These are phyloP conservation scores for Plasmodium fragile DNA, from an alignment of 169 alveolate species.

Conservation along the genomic window DNA sequence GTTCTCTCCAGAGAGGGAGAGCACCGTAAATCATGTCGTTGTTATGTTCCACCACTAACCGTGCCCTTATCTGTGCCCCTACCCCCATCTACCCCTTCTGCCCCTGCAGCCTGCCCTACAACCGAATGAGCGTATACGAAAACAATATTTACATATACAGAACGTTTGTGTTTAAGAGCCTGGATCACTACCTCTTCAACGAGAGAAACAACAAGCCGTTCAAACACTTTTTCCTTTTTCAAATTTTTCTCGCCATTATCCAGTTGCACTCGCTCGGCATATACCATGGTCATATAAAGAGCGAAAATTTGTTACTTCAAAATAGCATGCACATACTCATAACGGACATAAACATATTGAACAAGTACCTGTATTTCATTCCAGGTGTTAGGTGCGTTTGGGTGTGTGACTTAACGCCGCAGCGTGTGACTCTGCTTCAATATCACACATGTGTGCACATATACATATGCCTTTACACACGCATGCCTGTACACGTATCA, in stretches of 20 bases:
- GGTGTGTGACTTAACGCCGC: background rate
- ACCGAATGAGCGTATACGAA: conserved; percentile 74
- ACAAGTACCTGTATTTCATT: conserved; percentile 32
- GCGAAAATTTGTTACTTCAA: conserved; percentile 76
- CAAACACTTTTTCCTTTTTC: conserved; percentile 62
- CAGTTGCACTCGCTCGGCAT: conserved; percentile 78
- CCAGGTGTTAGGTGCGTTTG: conserved; percentile 32
- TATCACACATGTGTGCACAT: no score
- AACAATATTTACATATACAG: conserved; percentile 60
- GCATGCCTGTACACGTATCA: no score
- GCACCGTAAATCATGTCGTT: background rate
- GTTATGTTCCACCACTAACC: background rate
- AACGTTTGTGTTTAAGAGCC: conserved; percentile 45
- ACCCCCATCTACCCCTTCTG: background rate
- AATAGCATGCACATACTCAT: conserved; percentile 61
- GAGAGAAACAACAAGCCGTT: conserved; percentile 26
- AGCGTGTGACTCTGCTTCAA: background rate
- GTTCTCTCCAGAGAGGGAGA: background rate
- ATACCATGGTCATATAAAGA: conserved; percentile 80
- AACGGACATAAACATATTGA: conserved; percentile 77
- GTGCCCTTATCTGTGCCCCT: background rate
- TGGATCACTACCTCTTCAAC: conserved; percentile 40
- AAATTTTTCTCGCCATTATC: conserved; percentile 55
- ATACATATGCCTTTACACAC: no score
- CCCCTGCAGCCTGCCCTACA: conserved; percentile 32